Evolutionary conservation across 1,284 basidiomycete genomes (phyloP).

Genomic region (Rhodofomes roseus): DNA sequence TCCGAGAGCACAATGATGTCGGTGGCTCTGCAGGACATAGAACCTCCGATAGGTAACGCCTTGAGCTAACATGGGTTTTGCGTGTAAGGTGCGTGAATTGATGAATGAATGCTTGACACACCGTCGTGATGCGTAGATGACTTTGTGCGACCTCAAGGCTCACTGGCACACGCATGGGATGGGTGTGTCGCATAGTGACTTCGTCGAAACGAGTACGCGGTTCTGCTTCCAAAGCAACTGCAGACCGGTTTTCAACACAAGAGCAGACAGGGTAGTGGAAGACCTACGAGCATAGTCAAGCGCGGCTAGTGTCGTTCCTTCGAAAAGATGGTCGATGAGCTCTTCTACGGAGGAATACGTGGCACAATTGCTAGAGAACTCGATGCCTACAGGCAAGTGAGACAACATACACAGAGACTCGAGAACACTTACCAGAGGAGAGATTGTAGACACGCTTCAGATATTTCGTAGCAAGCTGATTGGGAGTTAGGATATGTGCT

Average conservation of each 20-base stretch:
- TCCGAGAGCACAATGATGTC: conserved; percentile 78
- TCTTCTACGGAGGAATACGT: conserved; percentile 35
- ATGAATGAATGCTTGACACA: conserved; percentile 29
- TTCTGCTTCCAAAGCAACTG: conserved; percentile 62
- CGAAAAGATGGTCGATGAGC: conserved; percentile 52
- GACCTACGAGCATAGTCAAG: conserved; percentile 53
- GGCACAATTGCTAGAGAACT: conserved; percentile 15
- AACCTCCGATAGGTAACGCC: conserved; percentile 58
- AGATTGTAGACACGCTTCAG: conserved; percentile 74
- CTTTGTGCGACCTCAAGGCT: conserved; percentile 56
- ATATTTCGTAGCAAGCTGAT: conserved; percentile 69
- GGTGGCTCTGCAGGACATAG: conserved; percentile 65
- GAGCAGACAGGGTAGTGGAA: neutral
- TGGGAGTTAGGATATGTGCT: conserved; percentile 78
- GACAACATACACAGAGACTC: neutral
- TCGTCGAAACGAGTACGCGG: conserved; percentile 47
- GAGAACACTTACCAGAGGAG: conserved; percentile 52
- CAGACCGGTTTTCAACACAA: neutral
- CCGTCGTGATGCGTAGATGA: conserved; percentile 68
- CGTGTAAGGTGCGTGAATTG: neutral
- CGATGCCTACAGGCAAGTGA: conserved; percentile 12
- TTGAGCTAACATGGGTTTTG: conserved; percentile 44
- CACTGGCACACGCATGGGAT: conserved; percentile 61
- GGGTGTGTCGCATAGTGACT: conserved; percentile 58
- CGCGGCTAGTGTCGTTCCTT: conserved; percentile 39